phyloP scores from a whole-genome alignment of 1,284 basidiomycete genomes.

The Flammula alnicola region DNA sequence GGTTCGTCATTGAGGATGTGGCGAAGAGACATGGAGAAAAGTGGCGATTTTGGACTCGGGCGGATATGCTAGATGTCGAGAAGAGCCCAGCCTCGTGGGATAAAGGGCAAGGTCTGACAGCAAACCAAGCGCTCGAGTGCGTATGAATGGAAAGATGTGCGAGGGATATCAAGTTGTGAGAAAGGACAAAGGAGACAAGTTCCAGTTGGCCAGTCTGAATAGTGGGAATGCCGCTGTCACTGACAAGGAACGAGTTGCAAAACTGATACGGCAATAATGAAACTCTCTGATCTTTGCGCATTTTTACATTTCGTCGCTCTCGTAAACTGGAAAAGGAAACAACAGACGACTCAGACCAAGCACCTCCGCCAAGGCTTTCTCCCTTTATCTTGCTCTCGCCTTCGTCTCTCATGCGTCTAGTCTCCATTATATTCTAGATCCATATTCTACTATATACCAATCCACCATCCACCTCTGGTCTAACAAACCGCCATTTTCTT shows the following conservation, averaged over 20 bases:
- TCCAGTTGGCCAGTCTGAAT: constrained; percentile 14
- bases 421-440: constrained; percentile 1
- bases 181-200: constrained; percentile 19
- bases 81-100: constrained; percentile 33
- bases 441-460: constrained; percentile 19
- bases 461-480: constrained; percentile 13
- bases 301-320: constrained; percentile 34
- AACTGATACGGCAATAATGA: constrained; percentile 36
- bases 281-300: constrained; percentile 43
- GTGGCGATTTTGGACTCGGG: constrained; percentile 16
- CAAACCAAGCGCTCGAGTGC: constrained; percentile 19
- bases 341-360: constrained; percentile 20
- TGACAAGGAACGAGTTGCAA: constrained; percentile 32
- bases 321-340: constrained; percentile 39
- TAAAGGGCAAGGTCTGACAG: constrained; percentile 27
- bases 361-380: constrained; percentile 14
- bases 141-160: constrained; percentile 14
- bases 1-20: constrained; percentile 77
- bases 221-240: constrained; percentile 35
- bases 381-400: constrained; percentile 13
- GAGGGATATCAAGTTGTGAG: constrained; percentile 15
- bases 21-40: constrained; percentile 65
- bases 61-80: constrained; percentile 5
- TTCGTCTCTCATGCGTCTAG: constrained; percentile 1
- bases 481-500: constrained; percentile 26